Evolutionary conservation across 371 early-diverging fungal genomes (phyloP).

Genomic region (Actinomortierella ambigua): DNA sequence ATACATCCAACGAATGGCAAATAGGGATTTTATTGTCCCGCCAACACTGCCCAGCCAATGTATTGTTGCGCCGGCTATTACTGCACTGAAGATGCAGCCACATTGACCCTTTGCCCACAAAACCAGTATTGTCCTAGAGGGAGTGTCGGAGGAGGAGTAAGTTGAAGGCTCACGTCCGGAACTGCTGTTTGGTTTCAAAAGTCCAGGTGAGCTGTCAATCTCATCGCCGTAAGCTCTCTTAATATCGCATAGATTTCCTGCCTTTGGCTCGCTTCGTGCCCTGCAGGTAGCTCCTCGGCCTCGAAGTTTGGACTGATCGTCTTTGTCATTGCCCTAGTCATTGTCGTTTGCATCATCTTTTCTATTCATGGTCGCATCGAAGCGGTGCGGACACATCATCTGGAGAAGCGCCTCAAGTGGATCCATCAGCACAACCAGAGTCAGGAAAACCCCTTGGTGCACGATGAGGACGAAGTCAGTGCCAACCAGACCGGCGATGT

Average conservation of each 20-base stretch:
- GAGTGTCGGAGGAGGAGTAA: conserved; percentile 31
- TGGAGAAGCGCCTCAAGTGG: conserved; percentile 43
- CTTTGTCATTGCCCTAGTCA: conserved; percentile 31
- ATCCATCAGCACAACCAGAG: conserved; percentile 33
- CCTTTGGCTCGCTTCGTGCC: conserved; percentile 44
- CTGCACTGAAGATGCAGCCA: conserved; percentile 46
- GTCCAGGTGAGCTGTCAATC: too few relatives aligned
- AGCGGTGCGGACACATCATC: conserved; percentile 24
- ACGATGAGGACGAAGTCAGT: conserved; percentile 3
- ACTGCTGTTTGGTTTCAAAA: conserved; percentile 8
- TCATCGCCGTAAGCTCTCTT: too few relatives aligned
- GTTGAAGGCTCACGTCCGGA: conserved; percentile 6
- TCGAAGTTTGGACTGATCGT: conserved; percentile 43
- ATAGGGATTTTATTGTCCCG: conserved; percentile 52
- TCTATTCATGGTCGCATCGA: conserved; percentile 29
- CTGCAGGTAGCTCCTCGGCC: conserved; percentile 33
- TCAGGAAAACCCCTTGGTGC: conserved; percentile 24
- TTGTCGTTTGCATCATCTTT: conserved; percentile 32
- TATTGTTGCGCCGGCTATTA: conserved; percentile 56
- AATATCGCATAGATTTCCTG: conserved; percentile 33
- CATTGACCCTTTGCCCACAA: conserved; percentile 45
- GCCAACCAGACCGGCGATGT: too few relatives aligned
- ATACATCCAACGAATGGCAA: background rate
- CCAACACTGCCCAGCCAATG: conserved; percentile 53
- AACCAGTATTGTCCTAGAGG: conserved; percentile 47